A percentile compares a stretch with the other conserved stretches of the same genome.
Conservation (phyloP, 352 stramenopile genomes). For the Globisporangium cederbergense region DNA sequence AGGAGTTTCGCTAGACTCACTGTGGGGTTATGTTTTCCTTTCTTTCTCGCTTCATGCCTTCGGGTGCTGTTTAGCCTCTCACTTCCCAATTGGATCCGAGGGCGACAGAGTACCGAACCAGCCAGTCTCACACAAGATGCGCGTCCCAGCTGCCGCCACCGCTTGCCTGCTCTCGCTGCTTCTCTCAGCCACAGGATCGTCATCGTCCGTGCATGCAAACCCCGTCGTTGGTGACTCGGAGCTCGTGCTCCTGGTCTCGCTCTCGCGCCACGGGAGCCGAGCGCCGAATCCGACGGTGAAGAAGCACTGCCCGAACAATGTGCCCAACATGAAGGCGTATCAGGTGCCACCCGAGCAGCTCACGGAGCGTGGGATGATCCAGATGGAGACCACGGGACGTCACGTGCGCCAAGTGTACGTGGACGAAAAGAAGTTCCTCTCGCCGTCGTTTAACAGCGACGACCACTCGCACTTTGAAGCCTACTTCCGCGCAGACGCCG, state of each 20-base stretch:
- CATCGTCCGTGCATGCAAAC: neutral
- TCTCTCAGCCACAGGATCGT: neutral
- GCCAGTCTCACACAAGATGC: conserved; percentile 1
- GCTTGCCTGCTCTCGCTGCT: conserved; percentile 11
- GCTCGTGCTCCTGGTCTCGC: conserved; percentile 60
- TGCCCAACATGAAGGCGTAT: conserved; percentile 52
- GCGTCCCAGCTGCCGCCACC: neutral
- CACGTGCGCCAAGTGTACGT: conserved; percentile 79
- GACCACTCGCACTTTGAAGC: conserved; percentile 60
- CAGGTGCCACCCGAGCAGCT: conserved; percentile 68
- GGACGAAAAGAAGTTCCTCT: conserved; percentile 54
- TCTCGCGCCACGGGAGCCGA: conserved; percentile 73
- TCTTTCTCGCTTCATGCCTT: conserved; percentile 1
- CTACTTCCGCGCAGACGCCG: conserved; percentile 71
- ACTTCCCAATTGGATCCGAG: conserved; percentile 6
- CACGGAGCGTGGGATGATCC: conserved; percentile 67
- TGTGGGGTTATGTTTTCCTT: neutral
- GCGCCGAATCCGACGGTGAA: conserved; percentile 65
- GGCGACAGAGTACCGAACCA: neutral
- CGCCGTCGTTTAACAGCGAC: conserved; percentile 61
- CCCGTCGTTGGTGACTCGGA: conserved; percentile 31
- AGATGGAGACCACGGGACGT: conserved; percentile 55
- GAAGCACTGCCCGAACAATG: conserved; percentile 62
- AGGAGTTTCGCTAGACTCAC: conserved; percentile 2
- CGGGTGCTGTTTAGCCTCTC: neutral